Percentiles rank a stretch among this genome's conserved stretches.
These are phyloP conservation scores for Penstemon barbatus DNA, from an alignment of 257 asterid species.

Conservation along the genomic window DNA sequence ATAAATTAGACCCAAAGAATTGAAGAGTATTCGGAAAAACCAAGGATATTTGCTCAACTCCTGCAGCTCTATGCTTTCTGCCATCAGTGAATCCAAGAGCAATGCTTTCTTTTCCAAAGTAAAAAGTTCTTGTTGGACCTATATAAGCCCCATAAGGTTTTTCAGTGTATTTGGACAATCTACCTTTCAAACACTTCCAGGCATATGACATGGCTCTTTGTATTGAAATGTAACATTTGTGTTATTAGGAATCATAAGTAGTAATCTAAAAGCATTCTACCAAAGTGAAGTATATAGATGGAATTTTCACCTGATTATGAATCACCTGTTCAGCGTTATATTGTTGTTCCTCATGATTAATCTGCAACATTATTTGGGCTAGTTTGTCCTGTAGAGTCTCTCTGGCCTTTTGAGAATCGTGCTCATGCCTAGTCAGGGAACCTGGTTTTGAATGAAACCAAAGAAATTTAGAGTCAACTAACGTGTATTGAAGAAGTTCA, in stretches of 20 bases:
- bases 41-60: no score
- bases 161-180: slow-evolving; percentile 6
- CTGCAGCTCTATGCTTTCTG: no score
- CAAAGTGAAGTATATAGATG: slow-evolving; percentile 19
- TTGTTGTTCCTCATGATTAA: slow-evolving; percentile 50
- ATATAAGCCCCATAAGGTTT: slow-evolving; percentile 33
- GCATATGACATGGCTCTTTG: not conserved
- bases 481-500: not conserved
- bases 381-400: slow-evolving; percentile 45
- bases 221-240: not conserved
- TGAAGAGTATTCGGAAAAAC: no score
- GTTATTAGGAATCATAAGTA: slow-evolving; percentile 8
- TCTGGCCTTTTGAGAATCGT: slow-evolving; percentile 37
- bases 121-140: slow-evolving; percentile 50
- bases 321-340: slow-evolving; percentile 49
- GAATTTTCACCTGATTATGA: slow-evolving; percentile 52
- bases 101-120: no score
- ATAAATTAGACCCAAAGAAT: no score
- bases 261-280: slow-evolving; percentile 6
- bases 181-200: not conserved
- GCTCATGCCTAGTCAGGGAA: slow-evolving; percentile 26
- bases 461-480: slow-evolving; percentile 16
- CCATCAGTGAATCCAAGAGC: no score
- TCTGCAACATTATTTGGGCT: slow-evolving; percentile 42
- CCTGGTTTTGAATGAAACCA: slow-evolving; percentile 37